These are phyloP conservation scores for Hirschioporus abietinus DNA, from an alignment of 768 basidiomycete species.

Conservation along the genomic window DNA sequence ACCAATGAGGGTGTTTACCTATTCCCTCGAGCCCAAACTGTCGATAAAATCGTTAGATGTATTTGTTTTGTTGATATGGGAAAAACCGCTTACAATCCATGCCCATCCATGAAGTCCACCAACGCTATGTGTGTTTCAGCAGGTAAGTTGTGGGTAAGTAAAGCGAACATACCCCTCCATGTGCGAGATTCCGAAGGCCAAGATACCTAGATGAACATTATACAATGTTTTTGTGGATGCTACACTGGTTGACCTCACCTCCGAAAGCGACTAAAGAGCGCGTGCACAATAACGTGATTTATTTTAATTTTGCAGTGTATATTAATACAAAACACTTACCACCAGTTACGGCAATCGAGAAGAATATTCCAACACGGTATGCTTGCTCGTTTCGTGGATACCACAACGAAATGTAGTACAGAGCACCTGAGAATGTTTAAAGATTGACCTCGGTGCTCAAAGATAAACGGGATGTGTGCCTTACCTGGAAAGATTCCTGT, in stretches of 20 bases:
- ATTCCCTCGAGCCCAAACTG: conserved; percentile 46
- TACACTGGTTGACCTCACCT: conserved; percentile 31
- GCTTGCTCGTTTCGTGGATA: conserved; percentile 56
- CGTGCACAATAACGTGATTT: conserved; percentile 2
- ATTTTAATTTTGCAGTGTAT: conserved; percentile 3
- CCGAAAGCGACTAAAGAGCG: conserved; percentile 34
- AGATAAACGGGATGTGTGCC: neutral
- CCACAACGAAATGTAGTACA: conserved; percentile 51
- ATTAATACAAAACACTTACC: conserved; percentile 23
- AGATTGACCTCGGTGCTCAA: neutral
- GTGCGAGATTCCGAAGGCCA: conserved; percentile 35
- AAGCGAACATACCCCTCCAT: conserved; percentile 34
- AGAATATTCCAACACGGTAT: conserved; percentile 56
- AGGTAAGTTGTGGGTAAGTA: neutral
- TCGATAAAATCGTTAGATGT: neutral
- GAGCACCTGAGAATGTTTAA: conserved; percentile 26
- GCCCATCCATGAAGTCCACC: conserved; percentile 36
- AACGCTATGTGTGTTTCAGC: conserved; percentile 9
- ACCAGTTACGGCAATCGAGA: conserved; percentile 54
- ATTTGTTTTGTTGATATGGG: neutral
- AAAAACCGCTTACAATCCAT: conserved; percentile 37
- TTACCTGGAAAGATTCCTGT: conserved; percentile 32
- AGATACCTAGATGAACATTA: neutral
- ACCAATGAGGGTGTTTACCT: conserved; percentile 11
- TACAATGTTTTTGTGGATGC: conserved; percentile 20